phyloP scores from a whole-genome alignment of 2,329 filamentous ascomycete genomes.

The Paraphaeosphaeria sporulosa region DNA sequence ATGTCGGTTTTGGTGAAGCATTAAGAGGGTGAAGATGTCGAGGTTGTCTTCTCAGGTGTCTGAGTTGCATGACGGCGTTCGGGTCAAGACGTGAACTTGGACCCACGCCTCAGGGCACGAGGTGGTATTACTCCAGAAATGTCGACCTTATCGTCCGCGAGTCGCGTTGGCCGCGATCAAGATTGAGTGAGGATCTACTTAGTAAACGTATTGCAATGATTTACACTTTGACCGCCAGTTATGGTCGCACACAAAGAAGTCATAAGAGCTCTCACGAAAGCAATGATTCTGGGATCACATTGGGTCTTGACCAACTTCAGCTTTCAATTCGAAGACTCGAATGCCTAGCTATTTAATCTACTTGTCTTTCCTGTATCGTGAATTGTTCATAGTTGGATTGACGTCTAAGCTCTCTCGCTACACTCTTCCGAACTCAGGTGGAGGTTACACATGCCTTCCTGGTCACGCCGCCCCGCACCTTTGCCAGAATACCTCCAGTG shows the following conservation, averaged over 20 bases:
- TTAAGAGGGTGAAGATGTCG: conserved; percentile 15
- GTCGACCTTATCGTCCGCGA: background rate
- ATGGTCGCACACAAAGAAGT: background rate
- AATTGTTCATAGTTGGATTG: too few relatives aligned
- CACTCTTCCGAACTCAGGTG: too few relatives aligned
- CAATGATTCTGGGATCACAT: too few relatives aligned
- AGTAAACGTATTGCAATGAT: background rate
- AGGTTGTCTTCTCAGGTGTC: conserved; percentile 7
- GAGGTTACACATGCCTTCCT: too few relatives aligned
- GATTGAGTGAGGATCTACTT: background rate
- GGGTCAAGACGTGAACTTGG: background rate
- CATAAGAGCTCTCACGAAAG: too few relatives aligned
- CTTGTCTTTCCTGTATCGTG: too few relatives aligned
- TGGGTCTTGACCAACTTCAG: too few relatives aligned
- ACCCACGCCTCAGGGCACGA: background rate
- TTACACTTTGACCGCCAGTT: background rate
- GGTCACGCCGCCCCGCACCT: too few relatives aligned
- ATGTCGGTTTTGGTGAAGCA: conserved; percentile 5
- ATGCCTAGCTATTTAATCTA: too few relatives aligned
- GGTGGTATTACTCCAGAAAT: background rate
- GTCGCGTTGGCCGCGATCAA: background rate
- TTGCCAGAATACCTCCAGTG: too few relatives aligned
- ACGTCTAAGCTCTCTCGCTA: too few relatives aligned
- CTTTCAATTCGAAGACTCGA: too few relatives aligned
- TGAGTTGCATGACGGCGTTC: background rate